phyloP scores from a whole-genome alignment of 495 filamentous ascomycete genomes.

The Symbiotaphrina buchneri region DNA sequence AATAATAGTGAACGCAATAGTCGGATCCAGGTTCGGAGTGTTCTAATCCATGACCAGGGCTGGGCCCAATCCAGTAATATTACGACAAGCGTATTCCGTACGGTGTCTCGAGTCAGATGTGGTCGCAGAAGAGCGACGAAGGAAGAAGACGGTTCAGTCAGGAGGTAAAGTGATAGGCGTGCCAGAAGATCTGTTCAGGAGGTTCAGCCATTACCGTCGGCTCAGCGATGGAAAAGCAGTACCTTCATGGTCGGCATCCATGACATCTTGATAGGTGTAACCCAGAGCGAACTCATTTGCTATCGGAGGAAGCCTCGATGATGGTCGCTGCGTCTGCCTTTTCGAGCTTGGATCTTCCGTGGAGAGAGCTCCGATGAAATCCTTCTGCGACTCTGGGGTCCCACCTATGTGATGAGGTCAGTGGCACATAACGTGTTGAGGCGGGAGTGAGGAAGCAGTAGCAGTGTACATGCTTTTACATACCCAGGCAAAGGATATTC shows the following conservation, averaged over 20 bases:
- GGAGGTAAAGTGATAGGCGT: constrained; percentile 70
- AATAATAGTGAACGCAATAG: constrained; percentile 54
- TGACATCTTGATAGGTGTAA: constrained; percentile 87
- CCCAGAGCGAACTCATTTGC: constrained; percentile 87
- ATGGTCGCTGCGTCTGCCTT: constrained; percentile 22
- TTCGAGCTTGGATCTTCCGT: constrained; percentile 29
- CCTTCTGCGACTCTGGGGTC: constrained; percentile 67
- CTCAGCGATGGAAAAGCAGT: constrained; percentile 2
- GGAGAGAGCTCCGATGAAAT: constrained; percentile 68
- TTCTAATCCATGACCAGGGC: constrained; percentile 80
- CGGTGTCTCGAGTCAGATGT: constrained; percentile 63
- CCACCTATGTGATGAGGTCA: constrained; percentile 35
- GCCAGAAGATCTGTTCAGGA: constrained; percentile 55
- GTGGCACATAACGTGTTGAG: constrained; percentile 1
- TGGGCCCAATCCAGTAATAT: constrained; percentile 82
- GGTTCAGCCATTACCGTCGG: background rate
- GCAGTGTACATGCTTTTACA: constrained; percentile 8
- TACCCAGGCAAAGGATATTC: constrained; percentile 70
- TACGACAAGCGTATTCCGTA: constrained; percentile 72
- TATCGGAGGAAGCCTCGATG: constrained; percentile 33
- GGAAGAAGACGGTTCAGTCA: constrained; percentile 57
- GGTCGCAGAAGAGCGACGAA: constrained; percentile 72
- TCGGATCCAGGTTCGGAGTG: constrained; percentile 71
- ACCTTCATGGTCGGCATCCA: constrained; percentile 92
- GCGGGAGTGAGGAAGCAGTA: constrained; percentile 5